Conservation (phyloP, 345 rosid genomes). For the Syzygium aromaticum region DNA sequence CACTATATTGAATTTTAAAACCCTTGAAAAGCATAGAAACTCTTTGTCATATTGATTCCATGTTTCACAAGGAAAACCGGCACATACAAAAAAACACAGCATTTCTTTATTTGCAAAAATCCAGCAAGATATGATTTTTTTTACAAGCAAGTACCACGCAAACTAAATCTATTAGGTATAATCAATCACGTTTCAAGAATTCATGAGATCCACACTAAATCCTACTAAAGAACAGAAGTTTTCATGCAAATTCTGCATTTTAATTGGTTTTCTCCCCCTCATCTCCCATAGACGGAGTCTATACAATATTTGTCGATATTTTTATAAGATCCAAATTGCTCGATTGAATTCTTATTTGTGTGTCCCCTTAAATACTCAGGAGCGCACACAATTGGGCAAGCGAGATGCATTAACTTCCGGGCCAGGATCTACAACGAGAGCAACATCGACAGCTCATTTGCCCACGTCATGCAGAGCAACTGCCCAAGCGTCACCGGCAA, state of each 20-base stretch:
- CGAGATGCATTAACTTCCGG: conserved; percentile 31
- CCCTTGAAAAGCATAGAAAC: no score
- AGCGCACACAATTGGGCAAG: conserved; percentile 50
- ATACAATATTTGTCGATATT: background rate
- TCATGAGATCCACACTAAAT: background rate
- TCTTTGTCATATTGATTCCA: no score
- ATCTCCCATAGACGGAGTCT: background rate
- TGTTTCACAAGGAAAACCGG: no score
- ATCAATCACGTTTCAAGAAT: background rate
- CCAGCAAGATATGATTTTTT: background rate
- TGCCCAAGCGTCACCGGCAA: conserved; percentile 20
- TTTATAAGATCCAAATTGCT: background rate
- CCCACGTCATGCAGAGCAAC: conserved; percentile 17
- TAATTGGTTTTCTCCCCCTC: background rate
- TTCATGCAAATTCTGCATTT: background rate
- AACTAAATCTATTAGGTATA: background rate
- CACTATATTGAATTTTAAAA: background rate
- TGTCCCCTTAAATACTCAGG: background rate
- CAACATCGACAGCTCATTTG: conserved; percentile 35
- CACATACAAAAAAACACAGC: background rate
- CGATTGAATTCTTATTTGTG: background rate
- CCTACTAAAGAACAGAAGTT: background rate
- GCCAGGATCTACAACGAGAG: conserved; percentile 37
- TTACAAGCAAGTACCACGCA: background rate
- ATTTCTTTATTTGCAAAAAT: background rate